phyloP scores from a whole-genome alignment of 495 filamentous ascomycete genomes.

The Platismatia glauca region DNA sequence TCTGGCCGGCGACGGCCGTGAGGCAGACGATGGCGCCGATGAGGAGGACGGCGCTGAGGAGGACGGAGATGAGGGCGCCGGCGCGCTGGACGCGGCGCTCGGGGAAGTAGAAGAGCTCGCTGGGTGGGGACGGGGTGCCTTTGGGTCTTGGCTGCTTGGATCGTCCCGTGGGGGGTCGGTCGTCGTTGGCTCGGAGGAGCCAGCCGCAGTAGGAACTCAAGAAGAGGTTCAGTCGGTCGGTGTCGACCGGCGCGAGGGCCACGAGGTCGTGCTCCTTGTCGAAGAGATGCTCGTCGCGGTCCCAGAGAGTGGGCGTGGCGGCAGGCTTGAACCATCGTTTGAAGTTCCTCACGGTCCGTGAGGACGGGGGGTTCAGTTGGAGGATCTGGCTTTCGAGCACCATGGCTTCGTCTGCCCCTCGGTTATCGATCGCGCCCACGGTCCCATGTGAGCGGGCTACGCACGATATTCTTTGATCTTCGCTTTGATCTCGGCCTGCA shows the following conservation, averaged over 20 bases:
- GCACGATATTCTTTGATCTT: slow-evolving; percentile 20
- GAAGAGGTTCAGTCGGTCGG: slow-evolving; percentile 17
- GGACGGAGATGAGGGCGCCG: slow-evolving; percentile 17
- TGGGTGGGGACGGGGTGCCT: no score
- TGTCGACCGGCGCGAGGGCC: slow-evolving; percentile 18
- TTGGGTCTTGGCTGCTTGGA: background rate
- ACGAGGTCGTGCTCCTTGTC: slow-evolving; percentile 15
- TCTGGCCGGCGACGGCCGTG: slow-evolving; percentile 1
- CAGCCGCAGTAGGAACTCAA: slow-evolving; percentile 14
- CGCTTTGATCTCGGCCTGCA: slow-evolving; percentile 14
- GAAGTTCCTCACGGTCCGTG: slow-evolving; percentile 10
- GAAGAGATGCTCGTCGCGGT: slow-evolving; percentile 16
- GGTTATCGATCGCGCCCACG: background rate
- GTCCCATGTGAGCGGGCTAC: background rate
- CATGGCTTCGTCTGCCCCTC: slow-evolving; percentile 20
- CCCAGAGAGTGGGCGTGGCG: slow-evolving; percentile 5
- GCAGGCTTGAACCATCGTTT: slow-evolving; percentile 7
- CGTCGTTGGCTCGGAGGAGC: slow-evolving; percentile 12
- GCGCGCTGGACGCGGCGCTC: slow-evolving; percentile 11
- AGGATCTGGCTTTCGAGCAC: slow-evolving; percentile 21
- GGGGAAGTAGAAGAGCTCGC: slow-evolving; percentile 17
- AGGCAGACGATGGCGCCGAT: slow-evolving; percentile 28
- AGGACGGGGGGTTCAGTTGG: slow-evolving; percentile 10
- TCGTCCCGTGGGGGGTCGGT: no score
- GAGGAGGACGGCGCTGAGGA: slow-evolving; percentile 24